Evolutionary conservation across 257 asterid genomes (phyloP).

Genomic region (Ehretia macrophylla): DNA sequence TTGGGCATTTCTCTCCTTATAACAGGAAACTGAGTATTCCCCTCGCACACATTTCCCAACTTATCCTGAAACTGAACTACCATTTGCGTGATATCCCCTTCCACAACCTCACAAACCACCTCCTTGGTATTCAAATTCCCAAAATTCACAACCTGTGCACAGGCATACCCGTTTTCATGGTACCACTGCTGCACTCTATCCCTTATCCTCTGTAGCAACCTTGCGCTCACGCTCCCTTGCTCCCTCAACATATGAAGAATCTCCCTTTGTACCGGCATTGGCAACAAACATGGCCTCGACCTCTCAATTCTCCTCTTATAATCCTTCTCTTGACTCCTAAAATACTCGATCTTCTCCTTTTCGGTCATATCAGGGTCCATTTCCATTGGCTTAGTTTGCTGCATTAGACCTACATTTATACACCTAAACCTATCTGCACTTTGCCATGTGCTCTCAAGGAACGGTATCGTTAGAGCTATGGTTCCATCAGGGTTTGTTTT

Average conservation of each 20-base stretch:
- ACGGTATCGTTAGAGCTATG: conserved; percentile 58
- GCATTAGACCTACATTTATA: conserved; percentile 85
- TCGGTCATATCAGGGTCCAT: conserved; percentile 98
- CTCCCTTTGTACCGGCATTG: conserved; percentile 62
- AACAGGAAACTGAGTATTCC: conserved; percentile 79
- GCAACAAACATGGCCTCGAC: conserved; percentile 86
- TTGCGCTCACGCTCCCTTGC: conserved; percentile 76
- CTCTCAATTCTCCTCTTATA: conserved; percentile 70
- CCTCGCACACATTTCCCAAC: conserved; percentile 90
- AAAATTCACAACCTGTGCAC: conserved; percentile 93
- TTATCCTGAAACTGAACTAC: conserved; percentile 93
- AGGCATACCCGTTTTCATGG: conserved; percentile 86
- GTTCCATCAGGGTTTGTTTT: conserved; percentile 90
- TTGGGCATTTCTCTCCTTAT: conserved; percentile 83
- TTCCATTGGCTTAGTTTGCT: conserved; percentile 79
- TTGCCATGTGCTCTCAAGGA: conserved; percentile 83
- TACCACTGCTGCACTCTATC: conserved; percentile 95
- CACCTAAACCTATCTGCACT: conserved; percentile 85
- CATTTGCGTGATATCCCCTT: conserved; percentile 92
- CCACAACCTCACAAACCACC: conserved; percentile 98
- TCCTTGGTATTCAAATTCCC: conserved; percentile 92
- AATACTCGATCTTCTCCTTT: conserved; percentile 68
- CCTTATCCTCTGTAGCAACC: conserved; percentile 91
- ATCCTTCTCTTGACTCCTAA: conserved; percentile 67
- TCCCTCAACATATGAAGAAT: conserved; percentile 67